These are phyloP conservation scores for Takashimella koratensis DNA, from an alignment of 1,284 basidiomycete species.

Conservation along the genomic window DNA sequence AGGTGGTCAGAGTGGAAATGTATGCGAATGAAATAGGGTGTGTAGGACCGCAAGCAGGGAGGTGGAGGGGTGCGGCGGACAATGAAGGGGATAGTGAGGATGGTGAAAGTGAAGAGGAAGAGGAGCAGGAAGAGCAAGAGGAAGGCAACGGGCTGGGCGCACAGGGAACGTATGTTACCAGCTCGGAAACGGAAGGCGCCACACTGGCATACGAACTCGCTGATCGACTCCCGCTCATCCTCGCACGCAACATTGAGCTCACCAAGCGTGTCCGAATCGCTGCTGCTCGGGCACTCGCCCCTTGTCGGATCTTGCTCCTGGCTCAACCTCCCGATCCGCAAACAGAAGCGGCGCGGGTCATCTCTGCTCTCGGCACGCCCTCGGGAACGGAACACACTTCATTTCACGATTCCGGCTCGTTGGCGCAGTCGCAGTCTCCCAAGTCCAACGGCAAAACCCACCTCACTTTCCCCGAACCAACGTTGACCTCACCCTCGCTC, in stretches of 20 bases:
- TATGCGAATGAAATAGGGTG: conserved; percentile 21
- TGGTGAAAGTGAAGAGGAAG: neutral
- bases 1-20: conserved; percentile 28
- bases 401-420: neutral
- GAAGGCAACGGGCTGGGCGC: neutral
- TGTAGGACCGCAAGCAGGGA: neutral
- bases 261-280: conserved; percentile 28
- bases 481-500: neutral
- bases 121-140: neutral
- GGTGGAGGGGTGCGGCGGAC: neutral
- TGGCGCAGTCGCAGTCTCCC: neutral
- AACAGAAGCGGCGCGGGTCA: conserved; percentile 7
- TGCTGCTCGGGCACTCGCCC: conserved; percentile 18
- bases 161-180: neutral
- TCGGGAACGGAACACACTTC: neutral
- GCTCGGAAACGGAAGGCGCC: conserved; percentile 6
- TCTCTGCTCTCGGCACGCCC: conserved; percentile 1
- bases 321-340: conserved; percentile 12
- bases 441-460: neutral
- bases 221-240: conserved; percentile 24
- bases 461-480: neutral
- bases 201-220: conserved; percentile 25
- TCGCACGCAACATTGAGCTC: conserved; percentile 36
- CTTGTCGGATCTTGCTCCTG: conserved; percentile 37
- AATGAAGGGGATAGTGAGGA: neutral